Evolutionary conservation across 176 grass and related monocot species (phyloP).

Genomic region (Alloteropsis semialata): DNA sequence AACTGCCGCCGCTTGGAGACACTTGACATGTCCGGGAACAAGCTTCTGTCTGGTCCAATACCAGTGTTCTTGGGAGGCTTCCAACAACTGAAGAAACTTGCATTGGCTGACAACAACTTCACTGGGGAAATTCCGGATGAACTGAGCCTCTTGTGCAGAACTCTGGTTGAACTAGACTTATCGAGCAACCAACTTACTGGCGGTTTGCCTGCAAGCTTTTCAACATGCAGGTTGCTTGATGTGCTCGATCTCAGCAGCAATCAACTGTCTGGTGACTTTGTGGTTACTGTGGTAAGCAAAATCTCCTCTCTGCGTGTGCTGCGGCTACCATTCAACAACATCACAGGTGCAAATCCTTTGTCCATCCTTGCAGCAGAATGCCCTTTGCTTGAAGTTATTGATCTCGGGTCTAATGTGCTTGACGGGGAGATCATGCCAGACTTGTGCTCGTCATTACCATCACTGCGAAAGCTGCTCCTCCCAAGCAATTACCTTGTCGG

Average conservation of each 20-base stretch:
- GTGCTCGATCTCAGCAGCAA: conserved; percentile 57
- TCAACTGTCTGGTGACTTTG: conserved; percentile 73
- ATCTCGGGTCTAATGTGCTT: conserved; percentile 71
- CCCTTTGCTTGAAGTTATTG: conserved; percentile 57
- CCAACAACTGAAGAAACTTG: conserved; percentile 41
- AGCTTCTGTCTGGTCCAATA: conserved; percentile 46
- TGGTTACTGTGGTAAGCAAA: conserved; percentile 56
- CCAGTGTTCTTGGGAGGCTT: conserved; percentile 48
- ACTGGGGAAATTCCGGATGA: conserved; percentile 37
- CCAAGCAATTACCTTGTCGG: conserved; percentile 74
- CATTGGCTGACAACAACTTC: conserved; percentile 62
- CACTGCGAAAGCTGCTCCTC: conserved; percentile 47
- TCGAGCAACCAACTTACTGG: conserved; percentile 59
- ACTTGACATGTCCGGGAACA: conserved; percentile 77
- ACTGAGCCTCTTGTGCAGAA: conserved; percentile 56
- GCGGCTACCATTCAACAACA: conserved; percentile 78
- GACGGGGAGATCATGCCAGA: conserved; percentile 49
- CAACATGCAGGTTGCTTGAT: conserved; percentile 57
- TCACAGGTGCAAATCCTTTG: conserved; percentile 55
- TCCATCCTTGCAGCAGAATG: conserved; percentile 37
- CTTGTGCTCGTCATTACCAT: conserved; percentile 58
- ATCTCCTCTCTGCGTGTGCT: conserved; percentile 58
- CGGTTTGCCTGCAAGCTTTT: conserved; percentile 57
- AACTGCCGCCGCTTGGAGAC: conserved; percentile 49
- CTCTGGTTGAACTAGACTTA: conserved; percentile 59